Evolutionary conservation across 305 asterid genomes (phyloP).

Genomic region (Vinca major): DNA sequence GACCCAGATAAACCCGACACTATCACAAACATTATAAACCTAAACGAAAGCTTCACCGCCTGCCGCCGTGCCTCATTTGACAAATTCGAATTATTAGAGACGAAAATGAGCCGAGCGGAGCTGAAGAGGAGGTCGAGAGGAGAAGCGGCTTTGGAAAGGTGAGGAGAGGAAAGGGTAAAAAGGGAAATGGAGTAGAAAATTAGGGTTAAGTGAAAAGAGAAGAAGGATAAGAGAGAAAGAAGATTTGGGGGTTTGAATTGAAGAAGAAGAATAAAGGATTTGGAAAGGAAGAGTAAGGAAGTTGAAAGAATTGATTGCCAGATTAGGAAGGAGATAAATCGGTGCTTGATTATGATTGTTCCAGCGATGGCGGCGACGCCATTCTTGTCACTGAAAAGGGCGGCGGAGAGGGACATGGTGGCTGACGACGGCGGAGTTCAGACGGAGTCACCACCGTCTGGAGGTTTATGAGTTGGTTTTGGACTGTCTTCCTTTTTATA

Average conservation of each 20-base stretch:
- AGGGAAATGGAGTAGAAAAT: constrained; percentile 45
- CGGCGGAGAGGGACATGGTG: constrained; percentile 20
- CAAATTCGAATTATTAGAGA: constrained; percentile 25
- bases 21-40: constrained; percentile 48
- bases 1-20: constrained; percentile 45
- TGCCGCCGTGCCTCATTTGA: constrained; percentile 34
- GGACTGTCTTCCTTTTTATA: neutral
- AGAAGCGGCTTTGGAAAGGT: constrained; percentile 43
- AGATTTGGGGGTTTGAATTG: constrained; percentile 30
- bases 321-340: constrained; percentile 66
- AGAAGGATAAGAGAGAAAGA: constrained; percentile 36
- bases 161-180: constrained; percentile 64
- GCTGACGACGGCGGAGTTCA: neutral
- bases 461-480: constrained; percentile 5
- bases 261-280: constrained; percentile 41
- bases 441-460: neutral
- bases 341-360: constrained; percentile 41
- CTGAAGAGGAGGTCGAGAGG: constrained; percentile 41
- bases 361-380: constrained; percentile 27
- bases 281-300: constrained; percentile 36
- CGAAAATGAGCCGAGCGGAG: constrained; percentile 40
- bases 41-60: constrained; percentile 46
- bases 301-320: constrained; percentile 77
- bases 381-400: constrained; percentile 50
- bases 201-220: constrained; percentile 50